Evolutionary conservation across 202 grass and related monocot genomes (phyloP).

Genomic region (Elaeis oleifera): DNA sequence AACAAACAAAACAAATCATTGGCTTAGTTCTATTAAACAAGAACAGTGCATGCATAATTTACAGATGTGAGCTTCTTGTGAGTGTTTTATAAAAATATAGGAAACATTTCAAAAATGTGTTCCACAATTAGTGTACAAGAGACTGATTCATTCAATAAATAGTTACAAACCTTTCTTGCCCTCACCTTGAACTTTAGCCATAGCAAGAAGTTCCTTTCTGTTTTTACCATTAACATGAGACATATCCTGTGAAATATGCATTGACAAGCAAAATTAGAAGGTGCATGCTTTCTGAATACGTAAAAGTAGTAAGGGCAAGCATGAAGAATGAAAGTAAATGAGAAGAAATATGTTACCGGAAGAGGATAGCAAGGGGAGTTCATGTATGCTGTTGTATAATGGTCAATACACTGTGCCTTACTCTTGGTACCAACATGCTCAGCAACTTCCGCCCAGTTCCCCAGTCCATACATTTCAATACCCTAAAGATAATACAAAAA

Average conservation of each 20-base stretch:
- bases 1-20: too few species aligned
- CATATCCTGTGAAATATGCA: constrained; percentile 66
- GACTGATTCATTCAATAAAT: not conserved
- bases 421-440: constrained; percentile 98
- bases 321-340: too few species aligned
- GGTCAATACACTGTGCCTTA: constrained; percentile 87
- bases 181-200: constrained; percentile 97
- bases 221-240: constrained; percentile 96
- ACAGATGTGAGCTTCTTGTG: too few species aligned
- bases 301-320: constrained; percentile 8
- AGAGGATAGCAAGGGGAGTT: constrained; percentile 97
- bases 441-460: constrained; percentile 89
- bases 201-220: constrained; percentile 91
- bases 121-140: too few species aligned
- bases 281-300: constrained; percentile 11
- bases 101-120: too few species aligned
- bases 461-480: constrained; percentile 98
- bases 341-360: constrained; percentile 51
- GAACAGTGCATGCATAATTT: too few species aligned
- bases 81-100: too few species aligned
- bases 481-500: constrained; percentile 48
- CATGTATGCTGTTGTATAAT: constrained; percentile 87
- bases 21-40: too few species aligned
- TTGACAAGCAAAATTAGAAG: constrained; percentile 13
- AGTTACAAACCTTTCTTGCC: constrained; percentile 71